Base-by-base conservation (phyloP, 179 eudicot genomes). In the Silene coronaria region DNA sequence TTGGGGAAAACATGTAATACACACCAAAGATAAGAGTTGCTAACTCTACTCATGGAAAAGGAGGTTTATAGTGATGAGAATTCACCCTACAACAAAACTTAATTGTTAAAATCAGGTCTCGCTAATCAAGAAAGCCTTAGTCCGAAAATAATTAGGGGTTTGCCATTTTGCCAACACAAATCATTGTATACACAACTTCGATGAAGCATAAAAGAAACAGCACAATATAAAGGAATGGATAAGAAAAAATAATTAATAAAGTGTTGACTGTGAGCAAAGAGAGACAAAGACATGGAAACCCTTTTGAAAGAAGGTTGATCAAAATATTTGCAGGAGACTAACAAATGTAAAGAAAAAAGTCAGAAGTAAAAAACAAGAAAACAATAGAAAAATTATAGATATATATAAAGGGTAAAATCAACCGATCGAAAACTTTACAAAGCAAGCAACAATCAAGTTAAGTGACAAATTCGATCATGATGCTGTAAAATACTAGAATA, bases 1-100 rank as follows among this genome's bases (percentile, higher is more conserved):
- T 11, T 8, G 13, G 28, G 45, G 34, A 16, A 70, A 66, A 74
- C 75, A 72, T 59, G 71, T 30, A 72, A 69, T 27, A 42, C 67
- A 73, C 70, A 74, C 55, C 55, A 27, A 53, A 28, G 64, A 9
- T 19, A 73, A 26, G 53, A 55, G 72, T 66, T 62, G 23, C 17
- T 17, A 27, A 61, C 14, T 45, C 9, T 45, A 71, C 28, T 36
- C 76, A 46, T 34, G 63, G 3, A 60, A 66, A 55, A 67, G 5
- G 70, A 36, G 21, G 63, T 60, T 38, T 26, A 53, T 10, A 58
- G 4, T 36, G 59, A 68, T 34, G 34, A 48, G 36, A 61, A 21
- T 3, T 5, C n/a, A 46, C 53, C 11, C 64, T n/a, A 27, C 21
- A 51, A 19, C 17, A 11, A 42, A 70, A 46, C n/a, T 24, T 17